Evolutionary conservation across 176 grass and related monocot species (phyloP), one percentile per base, ranked within the genome.

Genomic region (Oryza punctata): DNA sequence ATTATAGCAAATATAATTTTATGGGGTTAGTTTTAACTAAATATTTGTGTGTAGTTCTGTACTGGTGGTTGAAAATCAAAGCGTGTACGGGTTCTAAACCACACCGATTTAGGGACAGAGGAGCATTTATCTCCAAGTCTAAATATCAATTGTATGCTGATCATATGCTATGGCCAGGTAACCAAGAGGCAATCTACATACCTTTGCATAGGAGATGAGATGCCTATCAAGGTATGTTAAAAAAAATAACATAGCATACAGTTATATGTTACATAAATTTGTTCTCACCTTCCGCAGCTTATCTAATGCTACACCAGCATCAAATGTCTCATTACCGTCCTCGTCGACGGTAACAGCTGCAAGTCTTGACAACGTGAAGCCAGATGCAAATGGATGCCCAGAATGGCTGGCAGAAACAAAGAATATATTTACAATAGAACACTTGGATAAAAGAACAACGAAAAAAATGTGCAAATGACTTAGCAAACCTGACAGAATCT

Each of bases 271-370:
- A 84, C 38, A 45, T 38, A 63, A 78, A 73, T 78, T 69, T 75
- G 69, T 70, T 24, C 76, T 83, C 79, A 98, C 96, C 92, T 98
- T 98, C 32, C 91, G 89, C 67, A 98, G 82, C 91, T 94, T 98
- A 89, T 98, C 96, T 70, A 98, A 66, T n/a, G 93, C 96, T 80
- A 88, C 96, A 88, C 93, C 94, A 70, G 96, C 85, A 93, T 98
- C 93, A 91, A 98, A 98, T 74, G 96, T 98, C 79, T 98, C 96
- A 67, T 98, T 90, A 59, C 89, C 96, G 47, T 98, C 79, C 89
- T 95, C 96, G 85, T 98, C 96, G 65, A 92, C 92, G 0, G 93
- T 98, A 77, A 95, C 85, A 5, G 96, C 96, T 80, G 96, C 96
- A 88, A 98, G 91, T 85, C 89, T 98, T 72, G 89, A 98, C 81